A percentile compares a stretch with the other conserved stretches of the same genome.
phyloP scores from a whole-genome alignment of 2,329 filamentous ascomycete species.

The Zymoseptoria brevis region DNA sequence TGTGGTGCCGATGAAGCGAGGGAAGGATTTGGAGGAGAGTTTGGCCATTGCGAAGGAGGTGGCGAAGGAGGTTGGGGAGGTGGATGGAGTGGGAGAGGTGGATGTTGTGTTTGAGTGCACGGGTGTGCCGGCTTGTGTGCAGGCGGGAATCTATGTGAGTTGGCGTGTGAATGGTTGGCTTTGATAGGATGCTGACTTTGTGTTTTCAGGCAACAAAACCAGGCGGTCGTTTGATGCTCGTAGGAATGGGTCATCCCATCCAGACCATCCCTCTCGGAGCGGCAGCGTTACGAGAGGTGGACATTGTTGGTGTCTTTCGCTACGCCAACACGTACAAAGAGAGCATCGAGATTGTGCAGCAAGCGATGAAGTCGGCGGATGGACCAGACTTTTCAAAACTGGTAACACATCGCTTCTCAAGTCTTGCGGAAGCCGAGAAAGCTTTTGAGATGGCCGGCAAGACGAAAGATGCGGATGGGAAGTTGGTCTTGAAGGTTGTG shows the following conservation, averaged over 20 bases:
- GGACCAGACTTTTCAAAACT: constrained; percentile 60
- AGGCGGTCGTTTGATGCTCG: constrained; percentile 65
- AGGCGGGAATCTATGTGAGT: constrained; percentile 61
- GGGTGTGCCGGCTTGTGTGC: constrained; percentile 66
- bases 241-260: constrained; percentile 71
- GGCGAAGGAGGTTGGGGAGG: constrained; percentile 36
- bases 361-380: constrained; percentile 36
- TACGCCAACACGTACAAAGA: constrained; percentile 69
- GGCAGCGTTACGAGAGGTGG: constrained; percentile 65
- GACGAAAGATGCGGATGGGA: constrained; percentile 59
- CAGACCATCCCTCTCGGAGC: constrained; percentile 67
- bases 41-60: constrained; percentile 45
- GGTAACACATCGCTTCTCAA: constrained; percentile 65
- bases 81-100: constrained; percentile 45
- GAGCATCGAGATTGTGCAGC: constrained; percentile 52
- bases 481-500: constrained; percentile 65
- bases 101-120: constrained; percentile 70
- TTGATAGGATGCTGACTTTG: constrained; percentile 3
- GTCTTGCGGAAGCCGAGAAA: constrained; percentile 52
- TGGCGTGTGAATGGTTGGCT: neutral
- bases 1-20: constrained; percentile 40
- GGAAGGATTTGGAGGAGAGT: constrained; percentile 46
- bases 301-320: constrained; percentile 69
- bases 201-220: constrained; percentile 48
- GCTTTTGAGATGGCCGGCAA: constrained; percentile 65